Conservation (phyloP, 805 yeast species). For the Saccharomycopsis fibuligera region DNA sequence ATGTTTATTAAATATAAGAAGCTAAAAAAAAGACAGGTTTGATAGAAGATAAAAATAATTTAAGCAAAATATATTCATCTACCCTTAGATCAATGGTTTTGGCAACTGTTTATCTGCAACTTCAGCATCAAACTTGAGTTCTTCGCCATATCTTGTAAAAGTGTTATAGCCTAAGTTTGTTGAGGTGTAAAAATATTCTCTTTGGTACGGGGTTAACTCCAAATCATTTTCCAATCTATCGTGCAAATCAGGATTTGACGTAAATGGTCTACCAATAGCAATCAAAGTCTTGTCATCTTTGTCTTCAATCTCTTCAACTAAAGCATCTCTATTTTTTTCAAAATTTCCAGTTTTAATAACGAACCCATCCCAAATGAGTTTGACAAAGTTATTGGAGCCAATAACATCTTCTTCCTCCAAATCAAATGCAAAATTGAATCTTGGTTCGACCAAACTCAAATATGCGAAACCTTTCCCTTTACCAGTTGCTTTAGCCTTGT, state of each 20-base stretch:
- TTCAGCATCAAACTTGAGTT: not conserved
- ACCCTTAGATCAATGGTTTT: not conserved
- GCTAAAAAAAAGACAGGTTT: no score
- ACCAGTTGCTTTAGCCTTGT: not conserved
- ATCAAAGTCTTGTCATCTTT: slow-evolving; percentile 38
- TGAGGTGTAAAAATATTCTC: slow-evolving; percentile 34
- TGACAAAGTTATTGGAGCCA: slow-evolving; percentile 31
- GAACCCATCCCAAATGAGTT: slow-evolving; percentile 39
- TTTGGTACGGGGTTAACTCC: slow-evolving; percentile 32
- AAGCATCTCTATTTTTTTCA: slow-evolving; percentile 21
- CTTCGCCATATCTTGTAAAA: slow-evolving; percentile 20
- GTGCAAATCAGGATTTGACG: slow-evolving; percentile 38
- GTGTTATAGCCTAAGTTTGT: slow-evolving; percentile 31
- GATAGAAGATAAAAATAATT: no score
- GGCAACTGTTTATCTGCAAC: slow-evolving; percentile 3
- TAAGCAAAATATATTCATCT: no score
- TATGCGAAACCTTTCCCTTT: slow-evolving; percentile 25
- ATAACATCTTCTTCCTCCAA: slow-evolving; percentile 16
- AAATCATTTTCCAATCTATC: slow-evolving; percentile 30
- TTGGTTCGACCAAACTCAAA: slow-evolving; percentile 22
- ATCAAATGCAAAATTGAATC: slow-evolving; percentile 23
- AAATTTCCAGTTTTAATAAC: slow-evolving; percentile 36
- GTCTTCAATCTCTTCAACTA: slow-evolving; percentile 26
- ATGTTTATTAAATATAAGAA: no score
- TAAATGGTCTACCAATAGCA: slow-evolving; percentile 33